Conservation (phyloP, 1,284 basidiomycete species). For the Hymenochaete sp. region DNA sequence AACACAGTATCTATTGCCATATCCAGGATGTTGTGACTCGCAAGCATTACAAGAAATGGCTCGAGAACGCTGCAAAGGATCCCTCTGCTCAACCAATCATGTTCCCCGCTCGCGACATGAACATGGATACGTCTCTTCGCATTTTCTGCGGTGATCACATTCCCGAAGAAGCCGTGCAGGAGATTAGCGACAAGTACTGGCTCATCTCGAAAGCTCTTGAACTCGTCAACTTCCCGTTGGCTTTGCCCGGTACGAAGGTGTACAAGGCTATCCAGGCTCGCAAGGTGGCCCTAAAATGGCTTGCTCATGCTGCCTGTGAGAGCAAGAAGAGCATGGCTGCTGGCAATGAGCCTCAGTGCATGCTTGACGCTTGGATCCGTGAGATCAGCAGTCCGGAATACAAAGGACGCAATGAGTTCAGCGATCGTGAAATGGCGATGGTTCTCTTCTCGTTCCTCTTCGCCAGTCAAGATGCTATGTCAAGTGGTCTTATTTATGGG, state of each 20-base stretch:
- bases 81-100: slow-evolving; percentile 65
- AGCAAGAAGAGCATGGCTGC: slow-evolving; percentile 82
- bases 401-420: slow-evolving; percentile 83
- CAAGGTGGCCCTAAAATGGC: slow-evolving; percentile 81
- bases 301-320: slow-evolving; percentile 70
- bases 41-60: slow-evolving; percentile 69
- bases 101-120: slow-evolving; percentile 86
- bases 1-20: slow-evolving; percentile 69
- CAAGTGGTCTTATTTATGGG: slow-evolving; percentile 83
- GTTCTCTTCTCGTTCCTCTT: slow-evolving; percentile 96
- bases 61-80: slow-evolving; percentile 43
- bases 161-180: slow-evolving; percentile 64
- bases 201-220: slow-evolving; percentile 90
- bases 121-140: slow-evolving; percentile 95
- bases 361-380: slow-evolving; percentile 89
- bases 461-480: slow-evolving; percentile 98
- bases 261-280: slow-evolving; percentile 92
- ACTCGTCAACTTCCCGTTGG: slow-evolving; percentile 97
- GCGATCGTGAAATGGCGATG: slow-evolving; percentile 93
- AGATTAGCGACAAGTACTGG: slow-evolving; percentile 96
- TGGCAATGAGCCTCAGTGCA: slow-evolving; percentile 78
- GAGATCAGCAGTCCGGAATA: slow-evolving; percentile 63
- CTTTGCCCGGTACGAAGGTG: slow-evolving; percentile 94
- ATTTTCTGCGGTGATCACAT: slow-evolving; percentile 95
- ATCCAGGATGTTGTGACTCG: slow-evolving; percentile 86